Conservation (phyloP, 2,329 filamentous ascomycete species). For the Cercospora berteroae region DNA sequence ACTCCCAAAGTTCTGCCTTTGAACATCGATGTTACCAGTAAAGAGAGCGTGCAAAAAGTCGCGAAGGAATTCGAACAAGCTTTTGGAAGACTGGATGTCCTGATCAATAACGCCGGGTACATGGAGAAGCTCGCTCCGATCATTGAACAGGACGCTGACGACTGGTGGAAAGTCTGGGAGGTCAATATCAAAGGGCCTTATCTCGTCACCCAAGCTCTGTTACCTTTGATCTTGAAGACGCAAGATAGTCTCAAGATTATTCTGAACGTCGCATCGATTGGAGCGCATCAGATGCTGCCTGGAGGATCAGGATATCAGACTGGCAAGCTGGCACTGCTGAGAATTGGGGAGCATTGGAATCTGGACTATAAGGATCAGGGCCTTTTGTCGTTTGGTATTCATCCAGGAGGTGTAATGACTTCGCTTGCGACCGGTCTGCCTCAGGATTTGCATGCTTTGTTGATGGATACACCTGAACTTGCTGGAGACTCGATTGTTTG, state of each 20-base stretch:
- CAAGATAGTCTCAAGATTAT: slow-evolving; percentile 40
- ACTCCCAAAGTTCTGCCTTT: slow-evolving; percentile 45
- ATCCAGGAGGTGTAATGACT: slow-evolving; percentile 50
- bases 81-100: slow-evolving; percentile 39
- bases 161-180: slow-evolving; percentile 6
- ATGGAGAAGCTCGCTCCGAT: slow-evolving; percentile 7
- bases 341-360: slow-evolving; percentile 48
- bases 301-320: slow-evolving; percentile 47
- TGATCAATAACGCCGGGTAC: slow-evolving; percentile 42
- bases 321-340: slow-evolving; percentile 47
- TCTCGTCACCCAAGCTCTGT: slow-evolving; percentile 41
- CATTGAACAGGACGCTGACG: background rate
- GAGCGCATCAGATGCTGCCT: slow-evolving; percentile 35
- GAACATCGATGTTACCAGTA: slow-evolving; percentile 45
- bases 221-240: slow-evolving; percentile 44
- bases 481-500: slow-evolving; percentile 36
- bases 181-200: slow-evolving; percentile 52
- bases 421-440: slow-evolving; percentile 44
- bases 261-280: slow-evolving; percentile 45
- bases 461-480: slow-evolving; percentile 36
- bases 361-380: slow-evolving; percentile 47
- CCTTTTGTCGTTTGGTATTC: slow-evolving; percentile 44
- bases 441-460: slow-evolving; percentile 21
- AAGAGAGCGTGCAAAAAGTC: slow-evolving; percentile 40
- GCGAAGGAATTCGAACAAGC: slow-evolving; percentile 35